phyloP scores from a whole-genome alignment of 2,329 filamentous ascomycete species.

The Acrodontium crateriforme region DNA sequence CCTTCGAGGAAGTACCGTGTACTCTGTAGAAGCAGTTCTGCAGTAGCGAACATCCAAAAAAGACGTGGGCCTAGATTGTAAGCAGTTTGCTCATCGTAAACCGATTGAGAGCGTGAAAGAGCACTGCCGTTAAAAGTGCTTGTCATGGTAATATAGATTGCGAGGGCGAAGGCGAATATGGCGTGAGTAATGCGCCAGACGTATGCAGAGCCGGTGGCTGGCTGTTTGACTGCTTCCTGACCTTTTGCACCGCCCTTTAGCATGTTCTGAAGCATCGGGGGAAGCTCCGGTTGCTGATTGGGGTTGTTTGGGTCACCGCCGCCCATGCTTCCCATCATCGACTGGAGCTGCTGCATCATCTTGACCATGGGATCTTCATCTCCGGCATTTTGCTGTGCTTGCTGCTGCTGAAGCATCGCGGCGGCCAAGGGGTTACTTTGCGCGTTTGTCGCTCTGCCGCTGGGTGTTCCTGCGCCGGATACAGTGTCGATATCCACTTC shows the following conservation, averaged over 20 bases:
- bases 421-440: conserved; percentile 15
- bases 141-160: conserved; percentile 53
- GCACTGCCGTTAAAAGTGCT: conserved; percentile 57
- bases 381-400: conserved; percentile 12
- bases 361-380: conserved; percentile 55
- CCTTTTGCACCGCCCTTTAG: conserved; percentile 21
- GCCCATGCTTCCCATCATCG: conserved; percentile 25
- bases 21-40: conserved; percentile 58
- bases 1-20: conserved; percentile 58
- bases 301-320: conserved; percentile 21
- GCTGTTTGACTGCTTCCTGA: conserved; percentile 19
- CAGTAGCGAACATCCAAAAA: conserved; percentile 71
- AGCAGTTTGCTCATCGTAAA: conserved; percentile 27
- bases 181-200: conserved; percentile 65
- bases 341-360: conserved; percentile 64
- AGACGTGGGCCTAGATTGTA: conserved; percentile 39
- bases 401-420: conserved; percentile 19
- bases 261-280: conserved; percentile 32
- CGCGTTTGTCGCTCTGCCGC: conserved; percentile 4
- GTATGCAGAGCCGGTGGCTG: conserved; percentile 30
- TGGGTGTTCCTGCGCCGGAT: conserved; percentile 8
- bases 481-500: conserved; percentile 64
- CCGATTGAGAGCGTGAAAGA: conserved; percentile 34
- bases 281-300: conserved; percentile 28
- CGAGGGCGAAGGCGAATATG: conserved; percentile 54